Base-by-base conservation (phyloP, 23 red algal species). In the Gracilariopsis chorda region DNA sequence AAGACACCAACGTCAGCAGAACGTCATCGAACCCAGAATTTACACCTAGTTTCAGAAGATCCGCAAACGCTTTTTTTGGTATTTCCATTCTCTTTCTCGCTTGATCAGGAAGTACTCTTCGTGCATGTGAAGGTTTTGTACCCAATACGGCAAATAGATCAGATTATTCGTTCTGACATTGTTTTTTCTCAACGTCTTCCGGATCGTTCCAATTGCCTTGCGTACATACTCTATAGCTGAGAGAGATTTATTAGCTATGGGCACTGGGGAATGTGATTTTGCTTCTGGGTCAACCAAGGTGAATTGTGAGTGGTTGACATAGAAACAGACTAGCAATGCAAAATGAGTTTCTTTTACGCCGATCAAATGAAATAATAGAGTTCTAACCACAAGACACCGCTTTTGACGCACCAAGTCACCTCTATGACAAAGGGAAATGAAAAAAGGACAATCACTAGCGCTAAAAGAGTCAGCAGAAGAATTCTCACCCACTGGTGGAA, bases 341-440 rank as follows among this genome's bases (percentile, higher is more conserved):
- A 90, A 52, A 59, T 90, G 78, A n/a, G 86, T 78, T 21, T 90
- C 86, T 35, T 70, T 36, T 40, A 90, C 86, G 42, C 86, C 77
- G 0, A 90, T 70, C 20, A 90, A 23, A 56, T 77, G 25, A 19
- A 90, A 24, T 8, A 70, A 90, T 35, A 90, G 37, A 23, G 78
- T 77, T 30, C 60, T 73, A 41, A 90, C 68, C 13, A 47, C 51
- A 10, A 90, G 9, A 90, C 35, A 51, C 37, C 78, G 86, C 49
- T 90, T 48, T 32, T 52, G 86, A 30, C 60, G 45, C 20, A 68
- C 25, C 16, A 68, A 25, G 43, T 84, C 80, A 68, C 58, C 80
- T 0, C 52, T 21, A 27, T 84, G 67, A 34, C 27, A 68, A 9
- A 84, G 32, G 20, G 20, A 21, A 25, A 84, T 68, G 25, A 68